Conservation (phyloP, 1,284 basidiomycete genomes). For the Stygiomarasmius scandens region DNA sequence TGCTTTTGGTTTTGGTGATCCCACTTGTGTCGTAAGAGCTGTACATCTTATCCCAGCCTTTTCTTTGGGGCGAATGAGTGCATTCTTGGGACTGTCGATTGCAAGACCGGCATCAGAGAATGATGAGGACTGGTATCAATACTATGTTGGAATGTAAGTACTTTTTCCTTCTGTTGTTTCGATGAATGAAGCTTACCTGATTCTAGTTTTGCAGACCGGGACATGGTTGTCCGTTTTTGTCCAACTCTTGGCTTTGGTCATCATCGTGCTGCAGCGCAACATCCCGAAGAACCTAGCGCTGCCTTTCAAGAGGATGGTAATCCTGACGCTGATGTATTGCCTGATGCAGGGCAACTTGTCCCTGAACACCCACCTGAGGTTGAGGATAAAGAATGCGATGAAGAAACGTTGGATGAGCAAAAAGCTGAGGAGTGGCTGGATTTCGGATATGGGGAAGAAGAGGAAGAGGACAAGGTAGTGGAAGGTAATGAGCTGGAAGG, state of each 20-base stretch:
- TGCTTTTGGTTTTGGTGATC: constrained; percentile 34
- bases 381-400: neutral
- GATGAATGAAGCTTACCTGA: neutral
- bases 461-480: neutral
- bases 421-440: neutral
- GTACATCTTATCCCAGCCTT: constrained; percentile 31
- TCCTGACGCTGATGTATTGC: neutral
- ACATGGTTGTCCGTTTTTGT: constrained; percentile 25
- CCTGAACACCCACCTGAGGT: neutral
- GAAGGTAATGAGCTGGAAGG: neutral
- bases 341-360: neutral
- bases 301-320: neutral
- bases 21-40: constrained; percentile 24
- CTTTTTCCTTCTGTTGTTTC: constrained; percentile 9
- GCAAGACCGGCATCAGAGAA: constrained; percentile 18
- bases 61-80: constrained; percentile 16
- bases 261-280: neutral
- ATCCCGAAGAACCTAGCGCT: neutral
- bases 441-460: neutral
- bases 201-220: constrained; percentile 26
- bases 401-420: neutral
- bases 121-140: constrained; percentile 26
- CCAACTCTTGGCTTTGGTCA: neutral
- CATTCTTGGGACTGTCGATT: constrained; percentile 21
- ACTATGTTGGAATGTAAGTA: constrained; percentile 32